Conservation (phyloP, 192 early-diverging fungal genomes). For the Coemansia pectinata region DNA sequence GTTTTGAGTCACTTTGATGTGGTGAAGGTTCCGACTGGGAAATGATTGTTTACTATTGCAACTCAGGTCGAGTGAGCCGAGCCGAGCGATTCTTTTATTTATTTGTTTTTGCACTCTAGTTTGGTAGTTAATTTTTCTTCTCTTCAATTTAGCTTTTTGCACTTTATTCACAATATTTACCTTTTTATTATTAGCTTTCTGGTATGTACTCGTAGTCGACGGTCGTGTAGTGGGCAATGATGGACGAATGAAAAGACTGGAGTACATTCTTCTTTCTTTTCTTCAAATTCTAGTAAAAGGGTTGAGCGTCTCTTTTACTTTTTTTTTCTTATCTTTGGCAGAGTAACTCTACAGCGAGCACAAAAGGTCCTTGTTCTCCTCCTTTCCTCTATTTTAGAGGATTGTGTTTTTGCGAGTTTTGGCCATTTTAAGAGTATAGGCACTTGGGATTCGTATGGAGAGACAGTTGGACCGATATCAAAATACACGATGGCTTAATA, state of each 20-base stretch:
- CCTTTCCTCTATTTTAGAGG: not conserved
- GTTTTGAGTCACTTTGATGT: conserved; percentile 16
- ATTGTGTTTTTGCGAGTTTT: not conserved
- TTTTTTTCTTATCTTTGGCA: not conserved
- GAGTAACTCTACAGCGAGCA: not conserved
- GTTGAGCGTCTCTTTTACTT: not conserved
- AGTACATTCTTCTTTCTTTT: not conserved
- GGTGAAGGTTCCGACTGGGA: not conserved
- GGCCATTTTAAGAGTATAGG: not conserved
- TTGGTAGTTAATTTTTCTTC: not conserved
- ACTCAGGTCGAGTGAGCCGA: not conserved
- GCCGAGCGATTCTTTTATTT: not conserved
- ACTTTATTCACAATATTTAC: not conserved
- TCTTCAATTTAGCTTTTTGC: not conserved
- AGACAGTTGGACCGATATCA: not conserved
- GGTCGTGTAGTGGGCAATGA: not conserved
- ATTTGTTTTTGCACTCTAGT: not conserved
- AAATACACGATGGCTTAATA: conserved; percentile 12
- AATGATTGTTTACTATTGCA: not conserved
- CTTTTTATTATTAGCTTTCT: not conserved
- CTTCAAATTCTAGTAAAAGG: conserved; percentile 13
- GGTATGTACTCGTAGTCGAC: not conserved
- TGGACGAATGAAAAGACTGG: not conserved
- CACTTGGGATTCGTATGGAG: not conserved
- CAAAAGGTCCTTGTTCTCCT: not conserved